Evolutionary conservation across 495 filamentous ascomycete genomes (phyloP), one percentile per base, ranked within the genome.

Genomic region (Penicillium pulvis): DNA sequence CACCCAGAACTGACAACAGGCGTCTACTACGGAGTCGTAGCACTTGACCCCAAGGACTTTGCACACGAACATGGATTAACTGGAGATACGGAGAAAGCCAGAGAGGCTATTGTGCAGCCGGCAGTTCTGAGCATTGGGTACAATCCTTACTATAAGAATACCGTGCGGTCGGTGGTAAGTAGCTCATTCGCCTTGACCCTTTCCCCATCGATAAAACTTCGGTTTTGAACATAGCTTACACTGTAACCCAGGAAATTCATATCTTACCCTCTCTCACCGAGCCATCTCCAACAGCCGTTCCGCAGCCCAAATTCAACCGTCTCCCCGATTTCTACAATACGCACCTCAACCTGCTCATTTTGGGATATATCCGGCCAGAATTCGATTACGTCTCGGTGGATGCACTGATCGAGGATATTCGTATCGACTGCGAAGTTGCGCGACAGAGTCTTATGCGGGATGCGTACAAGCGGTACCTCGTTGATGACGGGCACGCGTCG

Each of bases 121-220:
- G 95, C 96, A 77, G 93, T 97, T 50, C 87, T 98, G 87, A 89
- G 85, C 39, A 93, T 98, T 51, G 92, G 93, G n/a, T 96, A 90
- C 80, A 97, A 97, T 67, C 92, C 92, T 0, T 95, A 91, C 73
- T 97, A 95, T 77, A 92, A 91, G 70, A 97, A 97, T 72, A 82
- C 82, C 23, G 84, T 88, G 41, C 82, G 90, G 19, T 88, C 83
- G 41, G 90, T 93, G 63, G 81, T 83, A 71, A 28, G 76, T 75
- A 46, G 5, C 10, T 30, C 31, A 41, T 26, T 31, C 24, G 42
- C 24, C 2, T 16, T 16, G 12, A 36, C 33, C 10, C 46, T 51
- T 6, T n/a, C 10, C 4, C 3, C 17, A n/a, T 17, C 6, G n/a
- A 0, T 12, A 33, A 35, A 49, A 30, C 31, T 5, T 39, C 16